Evolutionary conservation across 2,329 filamentous ascomycete species (phyloP), one percentile per base, ranked within the genome.

Genomic region (Penicillium sp.): DNA sequence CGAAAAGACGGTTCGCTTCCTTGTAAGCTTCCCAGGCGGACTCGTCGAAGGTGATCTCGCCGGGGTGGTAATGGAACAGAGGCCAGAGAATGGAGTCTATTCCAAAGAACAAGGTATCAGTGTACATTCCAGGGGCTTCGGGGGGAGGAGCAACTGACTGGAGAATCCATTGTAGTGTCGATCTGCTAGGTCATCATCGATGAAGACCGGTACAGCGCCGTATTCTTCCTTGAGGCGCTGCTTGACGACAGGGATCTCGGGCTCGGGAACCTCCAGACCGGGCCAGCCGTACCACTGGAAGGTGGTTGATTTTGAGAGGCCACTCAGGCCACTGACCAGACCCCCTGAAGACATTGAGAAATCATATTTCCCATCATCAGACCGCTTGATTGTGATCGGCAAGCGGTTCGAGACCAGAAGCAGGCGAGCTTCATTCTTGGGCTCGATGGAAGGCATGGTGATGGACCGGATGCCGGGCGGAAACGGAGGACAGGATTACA

Each of bases 261-360:
- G 84, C 62, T 95, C 90, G 40, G 93, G 93, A 5, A 97, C 87
- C 75, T 97, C 91, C 49, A 96, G 79, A 38, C 94, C 94, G 0
- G 94, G 93, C 93, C 94, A 97, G 66, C 94, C 94, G 77, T 97
- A 97, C 94, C 94, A 99, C 76, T 94, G 90, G 77, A 97, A 97
- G 66, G 88, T 93, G 27, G 91, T 96, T 33, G 91, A 89, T 78
- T 97, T 97, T 69, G 90, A 89, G 58, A 97, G 80, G 27, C 94
- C 94, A 66, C 91, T 96, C 60, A 99, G 82, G 21, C 94, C 94
- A 50, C 91, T 96, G 69, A 97, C 94, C 41, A 99, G 85, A 41
- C 94, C 94, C 57, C 94, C 94, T 2, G 94, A 97, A 47, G 93
- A 97, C 90, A 97, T 96, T 73, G 89, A 91, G 77, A 96, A 96